A percentile compares a stretch with the other conserved stretches of the same genome.
phyloP scores from a whole-genome alignment of 805 yeast species.

The Candida incommunis region DNA sequence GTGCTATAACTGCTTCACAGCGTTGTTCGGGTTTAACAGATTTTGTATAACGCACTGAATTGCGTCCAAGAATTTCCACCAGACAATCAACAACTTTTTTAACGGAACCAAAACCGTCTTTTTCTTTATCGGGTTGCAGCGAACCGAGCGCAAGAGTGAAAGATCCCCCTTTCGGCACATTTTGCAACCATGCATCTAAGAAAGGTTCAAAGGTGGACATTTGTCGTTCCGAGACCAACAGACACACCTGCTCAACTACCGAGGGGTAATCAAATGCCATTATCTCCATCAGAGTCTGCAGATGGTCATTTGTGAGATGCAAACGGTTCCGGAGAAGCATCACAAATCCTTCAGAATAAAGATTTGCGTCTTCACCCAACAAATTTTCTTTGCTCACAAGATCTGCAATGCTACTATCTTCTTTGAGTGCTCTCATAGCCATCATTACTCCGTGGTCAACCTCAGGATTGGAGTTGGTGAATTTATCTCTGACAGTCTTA shows the following conservation, averaged over 20 bases:
- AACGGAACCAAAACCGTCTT: background rate
- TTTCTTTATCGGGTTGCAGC: background rate
- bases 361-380: background rate
- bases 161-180: background rate
- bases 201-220: background rate
- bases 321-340: background rate
- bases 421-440: background rate
- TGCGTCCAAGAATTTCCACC: background rate
- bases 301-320: background rate
- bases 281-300: background rate
- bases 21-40: background rate
- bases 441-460: background rate
- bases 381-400: background rate
- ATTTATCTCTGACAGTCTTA: background rate
- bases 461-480: background rate
- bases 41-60: background rate
- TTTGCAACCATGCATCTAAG: background rate
- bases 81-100: background rate
- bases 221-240: background rate
- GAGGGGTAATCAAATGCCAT: background rate
- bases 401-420: background rate
- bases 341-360: background rate
- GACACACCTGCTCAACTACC: background rate
- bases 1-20: background rate
- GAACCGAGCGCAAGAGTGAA: background rate